Conservation (phyloP, 441 rosid species). For the Mallotus japonicus region DNA sequence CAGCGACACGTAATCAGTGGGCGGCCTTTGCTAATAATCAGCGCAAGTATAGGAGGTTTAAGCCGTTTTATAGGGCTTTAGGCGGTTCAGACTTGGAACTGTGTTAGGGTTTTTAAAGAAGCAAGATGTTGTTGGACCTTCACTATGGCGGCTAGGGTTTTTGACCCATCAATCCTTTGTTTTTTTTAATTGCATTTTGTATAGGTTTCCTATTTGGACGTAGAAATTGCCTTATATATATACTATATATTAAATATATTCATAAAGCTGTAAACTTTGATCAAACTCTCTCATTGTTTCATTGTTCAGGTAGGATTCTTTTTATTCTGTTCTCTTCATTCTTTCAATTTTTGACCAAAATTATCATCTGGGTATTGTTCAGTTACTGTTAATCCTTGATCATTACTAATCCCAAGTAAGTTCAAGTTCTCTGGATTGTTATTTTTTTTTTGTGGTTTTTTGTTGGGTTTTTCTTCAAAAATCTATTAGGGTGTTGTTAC, state of each 20-base stretch:
- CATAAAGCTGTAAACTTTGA: constrained; percentile 8
- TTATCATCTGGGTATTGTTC: constrained; percentile 6
- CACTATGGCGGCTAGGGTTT: constrained; percentile 55
- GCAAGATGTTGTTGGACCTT: background rate
- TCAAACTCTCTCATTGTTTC: background rate
- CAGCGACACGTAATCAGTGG: background rate
- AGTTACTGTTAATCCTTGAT: background rate
- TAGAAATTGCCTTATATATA: too few relatives aligned
- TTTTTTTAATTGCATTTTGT: background rate
- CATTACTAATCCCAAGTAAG: constrained; percentile 25
- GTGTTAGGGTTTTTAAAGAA: constrained; percentile 12
- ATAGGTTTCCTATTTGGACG: background rate
- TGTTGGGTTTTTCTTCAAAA: background rate
- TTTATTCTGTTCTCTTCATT: background rate
- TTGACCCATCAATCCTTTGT: constrained; percentile 14
- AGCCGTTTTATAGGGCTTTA: background rate
- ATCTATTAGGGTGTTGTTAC: constrained; percentile 1
- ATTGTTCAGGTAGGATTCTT: background rate
- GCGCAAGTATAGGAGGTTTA: background rate
- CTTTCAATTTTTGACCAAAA: constrained; percentile 3
- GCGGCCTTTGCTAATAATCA: background rate
- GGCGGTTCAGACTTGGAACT: background rate
- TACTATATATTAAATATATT: background rate
- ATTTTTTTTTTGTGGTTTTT: background rate
- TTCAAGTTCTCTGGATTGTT: constrained; percentile 7